Conservation (phyloP, 257 asterid species). For the Verbena officinalis region DNA sequence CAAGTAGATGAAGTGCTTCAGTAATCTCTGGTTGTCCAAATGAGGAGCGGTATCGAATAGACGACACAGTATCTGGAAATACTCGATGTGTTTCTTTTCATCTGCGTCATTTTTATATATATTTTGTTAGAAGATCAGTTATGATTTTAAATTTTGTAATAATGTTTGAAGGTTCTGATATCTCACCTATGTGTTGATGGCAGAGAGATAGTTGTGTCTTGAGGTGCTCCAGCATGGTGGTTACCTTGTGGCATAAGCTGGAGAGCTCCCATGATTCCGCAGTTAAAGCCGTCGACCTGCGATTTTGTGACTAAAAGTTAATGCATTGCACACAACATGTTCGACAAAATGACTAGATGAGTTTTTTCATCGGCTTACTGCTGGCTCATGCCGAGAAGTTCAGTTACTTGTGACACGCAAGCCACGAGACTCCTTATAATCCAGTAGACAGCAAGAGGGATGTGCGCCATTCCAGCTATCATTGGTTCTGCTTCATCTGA, state of each 20-base stretch:
- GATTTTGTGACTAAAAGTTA: constrained; percentile 14
- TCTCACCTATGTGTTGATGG: constrained; percentile 56
- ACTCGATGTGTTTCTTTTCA: constrained; percentile 59
- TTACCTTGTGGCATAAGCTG: constrained; percentile 56
- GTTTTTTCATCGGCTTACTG: constrained; percentile 47
- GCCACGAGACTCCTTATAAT: constrained; percentile 66
- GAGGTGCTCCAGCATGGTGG: constrained; percentile 58
- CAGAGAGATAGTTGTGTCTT: constrained; percentile 53
- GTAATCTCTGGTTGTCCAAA: constrained; percentile 64
- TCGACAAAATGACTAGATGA: background rate
- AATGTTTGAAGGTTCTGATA: background rate
- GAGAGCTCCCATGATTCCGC: constrained; percentile 81
- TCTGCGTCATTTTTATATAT: constrained; percentile 37
- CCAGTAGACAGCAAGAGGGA: constrained; percentile 79
- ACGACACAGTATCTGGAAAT: constrained; percentile 53
- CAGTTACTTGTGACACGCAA: constrained; percentile 59
- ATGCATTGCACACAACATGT: background rate
- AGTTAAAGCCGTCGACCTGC: constrained; percentile 51
- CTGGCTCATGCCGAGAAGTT: constrained; percentile 46
- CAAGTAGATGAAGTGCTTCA: constrained; percentile 52
- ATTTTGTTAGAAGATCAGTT: constrained; percentile 1
- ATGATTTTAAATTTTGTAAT: too few relatives aligned
- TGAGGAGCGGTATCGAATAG: constrained; percentile 59
- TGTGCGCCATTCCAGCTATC: constrained; percentile 41
- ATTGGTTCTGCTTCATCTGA: constrained; percentile 54